Evolutionary conservation across 2,329 filamentous ascomycete species (phyloP).

Genomic region (Lecanosticta acicola): DNA sequence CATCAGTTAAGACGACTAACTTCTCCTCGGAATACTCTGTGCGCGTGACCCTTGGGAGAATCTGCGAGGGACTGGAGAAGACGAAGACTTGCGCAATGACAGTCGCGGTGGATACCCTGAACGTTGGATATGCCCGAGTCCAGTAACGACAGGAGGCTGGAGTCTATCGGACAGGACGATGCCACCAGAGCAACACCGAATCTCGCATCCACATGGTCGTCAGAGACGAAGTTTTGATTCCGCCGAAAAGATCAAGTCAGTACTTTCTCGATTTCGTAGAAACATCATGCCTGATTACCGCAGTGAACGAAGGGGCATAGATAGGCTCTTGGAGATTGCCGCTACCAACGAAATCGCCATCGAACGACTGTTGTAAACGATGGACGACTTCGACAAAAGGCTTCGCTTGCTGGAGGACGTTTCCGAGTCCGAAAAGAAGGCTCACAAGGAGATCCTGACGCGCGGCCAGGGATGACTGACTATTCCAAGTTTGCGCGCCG

Average conservation of each 20-base stretch:
- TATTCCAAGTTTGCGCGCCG: too few relatives aligned
- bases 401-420: slow-evolving; percentile 1
- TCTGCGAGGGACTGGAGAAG: too few relatives aligned
- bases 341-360: slow-evolving; percentile 5
- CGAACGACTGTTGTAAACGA: neutral
- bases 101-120: too few relatives aligned
- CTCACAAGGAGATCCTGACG: neutral
- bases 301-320: neutral
- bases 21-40: too few relatives aligned
- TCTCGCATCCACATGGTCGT: too few relatives aligned
- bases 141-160: too few relatives aligned
- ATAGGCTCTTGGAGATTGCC: slow-evolving; percentile 5
- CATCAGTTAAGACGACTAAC: too few relatives aligned
- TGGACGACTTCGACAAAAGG: slow-evolving; percentile 6
- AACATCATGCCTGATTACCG: neutral
- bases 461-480: neutral
- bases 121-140: too few relatives aligned
- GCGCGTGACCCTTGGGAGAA: too few relatives aligned
- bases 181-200: too few relatives aligned
- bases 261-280: neutral
- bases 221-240: neutral
- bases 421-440: neutral
- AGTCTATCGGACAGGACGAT: neutral
- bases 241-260: neutral
- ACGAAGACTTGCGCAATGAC: too few relatives aligned